Evolutionary conservation across 345 rosid species (phyloP), one percentile per base, ranked within the genome.

Genomic region (Combretum micranthum): DNA sequence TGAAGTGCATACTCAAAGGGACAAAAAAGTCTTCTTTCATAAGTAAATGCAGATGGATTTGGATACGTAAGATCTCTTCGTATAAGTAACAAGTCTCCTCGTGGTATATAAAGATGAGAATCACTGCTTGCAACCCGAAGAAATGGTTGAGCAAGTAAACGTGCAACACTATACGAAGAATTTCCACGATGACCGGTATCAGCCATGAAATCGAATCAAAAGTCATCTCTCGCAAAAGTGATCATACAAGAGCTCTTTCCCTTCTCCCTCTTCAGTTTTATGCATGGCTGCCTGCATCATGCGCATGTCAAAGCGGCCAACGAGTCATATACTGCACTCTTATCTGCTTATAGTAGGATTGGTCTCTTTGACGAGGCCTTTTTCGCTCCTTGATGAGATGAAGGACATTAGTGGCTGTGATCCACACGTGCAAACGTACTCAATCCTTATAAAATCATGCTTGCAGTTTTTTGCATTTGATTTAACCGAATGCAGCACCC

Each of bases 31-130:
- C 99, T 91, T 69, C 69, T 85, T 73, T 89, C 96, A 64, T 93
- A 93, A 23, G 95, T 83, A 67, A 87, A 93, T 55, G 78, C 66
- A 52, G 97, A 93, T 17, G 99, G 99, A 82, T 93, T 93, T 47
- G 99, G 99, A 65, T 93, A 93, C 97, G 97, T 97, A 72, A 93
- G 99, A 83, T 93, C 99, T 64, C 99, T 97, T 76, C 99, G 97
- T 61, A 93, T 82, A 68, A 93, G 81, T 56, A 93, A 85, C 51
- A 87, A 61, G 63, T 80, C 68, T 32, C 83, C 97, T 32, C 99
- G 94, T 48, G 80, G 92, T 59, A 93, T 64, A 43, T 68, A 63
- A 61, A 60, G 68, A 62, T 21, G 44, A 58, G 85, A 66, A 79
- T 75, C 84, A 64, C 37, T 79, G 42, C 45, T 68, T 49, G 67